Base-by-base conservation (phyloP, 257 asterid genomes). In the Forsythia suspensa region DNA sequence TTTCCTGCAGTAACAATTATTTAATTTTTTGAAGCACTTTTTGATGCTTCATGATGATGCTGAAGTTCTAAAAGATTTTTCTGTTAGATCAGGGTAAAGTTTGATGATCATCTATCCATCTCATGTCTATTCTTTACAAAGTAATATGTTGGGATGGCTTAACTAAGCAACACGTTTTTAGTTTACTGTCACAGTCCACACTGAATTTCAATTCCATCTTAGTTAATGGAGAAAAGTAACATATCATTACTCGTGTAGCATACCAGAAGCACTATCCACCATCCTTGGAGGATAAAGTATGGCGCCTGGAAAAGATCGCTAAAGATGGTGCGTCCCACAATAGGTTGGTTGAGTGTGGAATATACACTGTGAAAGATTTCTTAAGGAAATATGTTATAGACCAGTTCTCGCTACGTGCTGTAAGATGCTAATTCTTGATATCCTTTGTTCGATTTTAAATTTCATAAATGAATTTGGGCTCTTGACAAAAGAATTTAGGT, bases 231-330 rank as follows among this genome's bases (percentile, higher is more conserved):
- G 63, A 52, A 29, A 52, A 52, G 8, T 52, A n/a, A 55, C 4
- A 1, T 18, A 5, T 55, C 63, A 55, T 55, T 55, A 15, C 18
- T 55, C 24, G 24, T n/a, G 20, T 55, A 90, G 92, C 87, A 52
- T 86, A 86, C 79, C 80, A 81, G 85, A 90, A 90, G 83, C 91
- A 84, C 73, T 67, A 88, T 48, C 92, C 90, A 7, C 95, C 95
- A 38, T 72, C 75, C 51, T 13, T 70, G 69, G 40, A 46, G 8
- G 92, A 88, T 81, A 87, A 85, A 18, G 86, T 90, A 11, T 88
- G 92, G 95, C 87, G 95, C 34, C 69, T 90, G 82, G 85, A 85
- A 46, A 84, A 86, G 84, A 87, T 90, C 42, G 91, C 87, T 4
- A 90, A 84, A 79, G 89, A 83, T 41, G 95, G 95, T 69, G 85